These are phyloP conservation scores for Acanthamoeba culbertsoni DNA, from an alignment of 208 protist species.

Conservation along the genomic window DNA sequence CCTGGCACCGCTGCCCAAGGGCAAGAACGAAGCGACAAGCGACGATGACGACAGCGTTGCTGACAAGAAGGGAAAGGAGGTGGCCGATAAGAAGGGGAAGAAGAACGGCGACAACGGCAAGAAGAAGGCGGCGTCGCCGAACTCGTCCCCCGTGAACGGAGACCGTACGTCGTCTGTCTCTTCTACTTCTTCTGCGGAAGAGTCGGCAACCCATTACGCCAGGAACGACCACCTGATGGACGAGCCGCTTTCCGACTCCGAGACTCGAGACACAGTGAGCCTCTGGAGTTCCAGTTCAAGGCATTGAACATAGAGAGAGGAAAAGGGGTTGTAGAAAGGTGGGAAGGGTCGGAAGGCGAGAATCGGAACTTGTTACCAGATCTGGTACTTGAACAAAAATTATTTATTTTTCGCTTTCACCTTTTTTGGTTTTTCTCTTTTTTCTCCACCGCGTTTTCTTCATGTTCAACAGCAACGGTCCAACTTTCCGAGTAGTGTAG, in stretches of 20 bases:
- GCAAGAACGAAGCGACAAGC: background rate
- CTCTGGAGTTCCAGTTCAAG: background rate
- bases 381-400: too few species aligned
- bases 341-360: too few species aligned
- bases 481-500: background rate
- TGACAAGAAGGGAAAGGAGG: background rate
- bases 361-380: too few species aligned
- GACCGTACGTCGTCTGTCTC: background rate
- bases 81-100: background rate
- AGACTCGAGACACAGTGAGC: background rate
- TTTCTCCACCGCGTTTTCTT: background rate
- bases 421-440: background rate
- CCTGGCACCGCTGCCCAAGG: conserved; percentile 18
- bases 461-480: background rate
- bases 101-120: too few species aligned
- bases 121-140: background rate
- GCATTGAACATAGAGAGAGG: background rate
- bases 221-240: background rate
- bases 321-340: too few species aligned
- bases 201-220: background rate
- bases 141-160: background rate
- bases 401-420: background rate
- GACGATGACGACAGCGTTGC: background rate
- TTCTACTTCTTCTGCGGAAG: background rate
- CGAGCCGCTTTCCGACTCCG: background rate